Evolutionary conservation across 179 eudicot species (phyloP).

Genomic region (Silene vulgaris): DNA sequence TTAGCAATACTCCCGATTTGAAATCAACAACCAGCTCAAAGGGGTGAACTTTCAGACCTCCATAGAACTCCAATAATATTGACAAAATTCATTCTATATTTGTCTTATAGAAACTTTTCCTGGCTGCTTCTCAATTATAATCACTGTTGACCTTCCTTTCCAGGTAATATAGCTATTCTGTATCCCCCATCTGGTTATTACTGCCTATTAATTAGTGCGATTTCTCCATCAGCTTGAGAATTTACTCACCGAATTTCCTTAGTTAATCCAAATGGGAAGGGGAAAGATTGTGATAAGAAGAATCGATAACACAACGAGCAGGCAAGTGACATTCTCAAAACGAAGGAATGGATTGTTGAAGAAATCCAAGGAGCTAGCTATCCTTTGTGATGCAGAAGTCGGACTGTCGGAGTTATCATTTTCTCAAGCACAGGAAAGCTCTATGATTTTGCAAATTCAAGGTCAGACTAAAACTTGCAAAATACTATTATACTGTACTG

Average conservation of each 20-base stretch:
- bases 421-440: constrained; percentile 35
- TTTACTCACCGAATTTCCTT: neutral
- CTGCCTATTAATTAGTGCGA: neutral
- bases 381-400: constrained; percentile 36
- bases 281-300: constrained; percentile 36
- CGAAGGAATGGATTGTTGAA: constrained; percentile 32
- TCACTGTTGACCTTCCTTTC: neutral
- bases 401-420: constrained; percentile 27
- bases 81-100: constrained; percentile 22
- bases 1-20: constrained; percentile 28
- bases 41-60: constrained; percentile 19
- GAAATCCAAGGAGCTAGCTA: constrained; percentile 33
- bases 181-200: neutral
- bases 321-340: constrained; percentile 38
- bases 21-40: constrained; percentile 25
- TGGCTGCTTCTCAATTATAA: neutral
- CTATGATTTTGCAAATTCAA: constrained; percentile 34
- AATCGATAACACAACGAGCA: constrained; percentile 35
- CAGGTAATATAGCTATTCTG: neutral
- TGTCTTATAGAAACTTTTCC: constrained; percentile 4
- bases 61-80: constrained; percentile 15
- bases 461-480: constrained; percentile 23
- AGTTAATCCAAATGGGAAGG: constrained; percentile 31
- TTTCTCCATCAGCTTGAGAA: neutral
- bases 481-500: constrained; percentile 10